Evolutionary conservation across 2,329 filamentous ascomycete genomes (phyloP).

Genomic region (Capronia americana): DNA sequence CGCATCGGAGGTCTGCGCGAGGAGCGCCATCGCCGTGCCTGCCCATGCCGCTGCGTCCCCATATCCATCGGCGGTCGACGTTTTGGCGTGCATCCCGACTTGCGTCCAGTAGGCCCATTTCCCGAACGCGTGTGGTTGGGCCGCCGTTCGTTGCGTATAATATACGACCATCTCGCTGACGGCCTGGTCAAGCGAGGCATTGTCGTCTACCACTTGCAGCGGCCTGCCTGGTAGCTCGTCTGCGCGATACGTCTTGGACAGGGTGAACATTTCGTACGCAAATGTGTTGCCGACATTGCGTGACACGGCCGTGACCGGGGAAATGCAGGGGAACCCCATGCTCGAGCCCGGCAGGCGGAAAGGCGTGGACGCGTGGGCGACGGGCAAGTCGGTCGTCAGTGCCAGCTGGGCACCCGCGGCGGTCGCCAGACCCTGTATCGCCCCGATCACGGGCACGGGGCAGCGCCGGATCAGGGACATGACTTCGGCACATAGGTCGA

Average conservation of each 20-base stretch:
- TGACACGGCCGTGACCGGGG: neutral
- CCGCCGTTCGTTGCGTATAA: neutral
- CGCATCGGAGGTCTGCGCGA: neutral
- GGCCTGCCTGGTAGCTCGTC: neutral
- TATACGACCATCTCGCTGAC: neutral
- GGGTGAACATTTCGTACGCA: neutral
- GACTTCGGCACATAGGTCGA: neutral
- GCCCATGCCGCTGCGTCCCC: neutral
- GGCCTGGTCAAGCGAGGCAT: neutral
- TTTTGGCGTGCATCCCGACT: neutral
- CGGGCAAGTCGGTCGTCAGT: neutral
- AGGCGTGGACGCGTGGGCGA: neutral
- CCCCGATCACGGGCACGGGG: neutral
- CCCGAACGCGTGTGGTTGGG: neutral
- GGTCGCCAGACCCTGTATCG: neutral
- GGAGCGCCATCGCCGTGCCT: neutral
- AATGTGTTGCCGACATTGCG: neutral
- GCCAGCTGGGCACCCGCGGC: neutral
- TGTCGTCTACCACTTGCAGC: neutral
- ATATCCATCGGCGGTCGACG: neutral
- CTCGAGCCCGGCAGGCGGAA: neutral
- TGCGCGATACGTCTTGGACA: neutral
- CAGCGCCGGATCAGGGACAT: neutral
- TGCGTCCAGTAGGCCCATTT: neutral
- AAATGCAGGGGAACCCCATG: neutral